These are phyloP conservation scores for Glarea lozoyensis DNA, from an alignment of 495 filamentous ascomycete species.

Conservation along the genomic window DNA sequence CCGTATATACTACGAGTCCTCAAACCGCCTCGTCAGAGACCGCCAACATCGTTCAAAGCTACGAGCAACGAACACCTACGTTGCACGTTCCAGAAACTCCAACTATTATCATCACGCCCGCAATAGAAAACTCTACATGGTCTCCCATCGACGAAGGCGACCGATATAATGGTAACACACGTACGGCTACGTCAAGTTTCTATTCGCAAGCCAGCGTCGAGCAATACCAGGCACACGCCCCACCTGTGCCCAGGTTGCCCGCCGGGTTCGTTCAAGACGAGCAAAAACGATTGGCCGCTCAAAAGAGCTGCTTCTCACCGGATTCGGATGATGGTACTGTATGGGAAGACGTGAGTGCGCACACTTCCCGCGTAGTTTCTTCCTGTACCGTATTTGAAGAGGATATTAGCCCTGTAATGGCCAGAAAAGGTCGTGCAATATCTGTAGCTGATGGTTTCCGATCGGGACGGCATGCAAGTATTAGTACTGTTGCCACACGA, in stretches of 20 bases:
- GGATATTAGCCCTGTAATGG: constrained; percentile 30
- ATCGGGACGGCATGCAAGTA: constrained; percentile 9
- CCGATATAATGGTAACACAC: not conserved
- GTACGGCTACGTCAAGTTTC: constrained; percentile 46
- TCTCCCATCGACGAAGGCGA: constrained; percentile 38
- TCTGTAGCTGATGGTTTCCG: constrained; percentile 16
- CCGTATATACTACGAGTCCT: constrained; percentile 40
- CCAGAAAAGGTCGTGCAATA: constrained; percentile 18
- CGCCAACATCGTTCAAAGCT: constrained; percentile 13
- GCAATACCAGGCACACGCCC: constrained; percentile 3
- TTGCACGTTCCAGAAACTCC: constrained; percentile 34
- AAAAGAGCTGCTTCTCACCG: constrained; percentile 21
- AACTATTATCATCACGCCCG: constrained; percentile 59
- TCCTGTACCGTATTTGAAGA: constrained; percentile 50
- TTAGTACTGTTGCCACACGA: constrained; percentile 37
- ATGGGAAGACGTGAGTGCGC: constrained; percentile 17
- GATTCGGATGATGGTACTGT: constrained; percentile 19
- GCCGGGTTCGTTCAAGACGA: constrained; percentile 13
- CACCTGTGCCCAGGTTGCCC: constrained; percentile 18
- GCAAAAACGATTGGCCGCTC: constrained; percentile 15
- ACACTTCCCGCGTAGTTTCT: constrained; percentile 16
- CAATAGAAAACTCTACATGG: constrained; percentile 54
- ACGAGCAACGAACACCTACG: constrained; percentile 23
- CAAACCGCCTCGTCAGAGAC: constrained; percentile 33
- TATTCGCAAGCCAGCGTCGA: constrained; percentile 51